Percentiles rank a stretch among this genome's conserved stretches.
phyloP scores from a whole-genome alignment of 768 basidiomycete genomes.

The Hypsizygus marmoreus region DNA sequence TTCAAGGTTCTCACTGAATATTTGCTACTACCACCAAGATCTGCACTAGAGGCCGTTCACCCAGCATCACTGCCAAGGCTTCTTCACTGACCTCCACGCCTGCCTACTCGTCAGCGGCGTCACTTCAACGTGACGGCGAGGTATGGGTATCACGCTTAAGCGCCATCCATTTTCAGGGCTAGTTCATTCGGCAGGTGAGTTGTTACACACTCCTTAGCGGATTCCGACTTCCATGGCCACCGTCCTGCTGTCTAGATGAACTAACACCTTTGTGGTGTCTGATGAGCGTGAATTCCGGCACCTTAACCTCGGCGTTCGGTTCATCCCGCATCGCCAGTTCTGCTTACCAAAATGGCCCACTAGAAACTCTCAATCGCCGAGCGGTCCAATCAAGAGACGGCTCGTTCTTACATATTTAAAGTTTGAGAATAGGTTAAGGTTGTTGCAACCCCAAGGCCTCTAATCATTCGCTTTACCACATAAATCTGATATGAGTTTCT shows the following conservation, averaged over 20 bases:
- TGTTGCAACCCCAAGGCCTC: conserved; percentile 88
- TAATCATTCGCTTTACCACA: conserved; percentile 88
- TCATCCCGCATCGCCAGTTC: conserved; percentile 71
- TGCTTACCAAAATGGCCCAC: conserved; percentile 82
- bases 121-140: conserved; percentile 74
- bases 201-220: conserved; percentile 88
- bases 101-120: conserved; percentile 76
- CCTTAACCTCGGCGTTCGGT: conserved; percentile 79
- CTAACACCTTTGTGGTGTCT: conserved; percentile 86
- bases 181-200: conserved; percentile 90
- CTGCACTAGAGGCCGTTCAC: conserved; percentile 77
- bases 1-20: conserved; percentile 86
- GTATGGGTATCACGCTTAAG: conserved; percentile 86
- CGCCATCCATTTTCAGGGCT: conserved; percentile 91
- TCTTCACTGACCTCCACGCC: conserved; percentile 78
- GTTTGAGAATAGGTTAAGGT: conserved; percentile 83
- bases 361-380: conserved; percentile 81
- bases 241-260: conserved; percentile 88
- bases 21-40: conserved; percentile 91
- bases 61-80: conserved; percentile 75
- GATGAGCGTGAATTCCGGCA: conserved; percentile 82
- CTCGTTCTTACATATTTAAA: conserved; percentile 88
- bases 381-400: conserved; percentile 82
- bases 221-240: conserved; percentile 86
- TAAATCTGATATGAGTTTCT: conserved; percentile 61